Evolutionary conservation across 768 basidiomycete genomes (phyloP), one percentile per base, ranked within the genome.

Genomic region (Zangia roseola): DNA sequence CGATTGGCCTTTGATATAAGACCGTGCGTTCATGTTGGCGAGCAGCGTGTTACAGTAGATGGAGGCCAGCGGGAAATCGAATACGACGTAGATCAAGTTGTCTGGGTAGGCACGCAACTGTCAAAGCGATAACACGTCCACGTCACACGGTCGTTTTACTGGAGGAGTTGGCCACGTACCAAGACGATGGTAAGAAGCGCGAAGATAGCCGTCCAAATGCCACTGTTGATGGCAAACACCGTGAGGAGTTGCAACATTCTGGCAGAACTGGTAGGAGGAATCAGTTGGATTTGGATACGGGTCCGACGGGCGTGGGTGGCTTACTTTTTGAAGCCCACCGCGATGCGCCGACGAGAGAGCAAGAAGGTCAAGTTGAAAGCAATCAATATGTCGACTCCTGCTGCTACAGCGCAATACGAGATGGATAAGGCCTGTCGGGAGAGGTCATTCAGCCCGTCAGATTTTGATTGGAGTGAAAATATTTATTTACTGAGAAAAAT

Each of bases 141-240:
- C 7, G 26, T 26, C 26, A 26, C 26, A 26, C 2, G 7, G 6
- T 9, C 9, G 10, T 26, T 26, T 26, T 8, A n/a, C 26, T 10
- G 10, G 26, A 26, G 26, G 3, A 26, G 4, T 10, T 26, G 26
- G 2, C 7, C 3, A 10, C 26, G 26, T 10, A 26, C 26, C 26
- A 26, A 26, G 26, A 26, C 7, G 26, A 26, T 26, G 26, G 26
- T 26, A 6, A 26, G 7, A 10, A 26, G 30, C 13, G 43, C 28
- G 33, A 45, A 49, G 6, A 49, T 1, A 17, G 42, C 42, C n/a
- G n/a, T n/a, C n/a, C n/a, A n/a, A n/a, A n/a, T n/a, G n/a, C n/a
- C n/a, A 33, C 46, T 47, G 12, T 49, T 49, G 28, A 49, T 38
- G 17, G 36, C 48, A 24, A 49, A 49, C 23, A 49, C 48, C 1